Evolutionary conservation across 2,329 filamentous ascomycete species (phyloP), one percentile per base, ranked within the genome.

Genomic region (Aspergillus ochraceus): DNA sequence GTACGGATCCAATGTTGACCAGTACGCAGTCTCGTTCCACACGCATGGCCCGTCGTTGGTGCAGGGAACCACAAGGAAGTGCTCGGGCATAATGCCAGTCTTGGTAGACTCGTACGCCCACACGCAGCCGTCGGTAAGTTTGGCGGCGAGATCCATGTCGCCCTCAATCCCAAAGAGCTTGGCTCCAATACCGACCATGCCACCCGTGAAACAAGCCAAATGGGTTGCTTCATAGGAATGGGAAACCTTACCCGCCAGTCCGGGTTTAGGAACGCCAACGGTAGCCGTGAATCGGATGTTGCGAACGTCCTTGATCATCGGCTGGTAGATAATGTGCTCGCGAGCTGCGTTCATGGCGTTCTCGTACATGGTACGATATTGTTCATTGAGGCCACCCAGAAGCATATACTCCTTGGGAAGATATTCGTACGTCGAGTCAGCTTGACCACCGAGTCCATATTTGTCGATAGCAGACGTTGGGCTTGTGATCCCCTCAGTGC

Each of bases 41-140:
- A 73, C 69, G 65, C 85, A 87, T 20, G 68, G 63, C 36, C 69
- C 63, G 9, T 67, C 63, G 36, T 77, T 72, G 26, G 74, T 70
- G 68, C 86, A 88, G 4, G 82, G 78, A 17, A 84, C 68, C 49
- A 87, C 74, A 36, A 80, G 73, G 65, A 85, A 86, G 51, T 77
- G 71, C 68, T 88, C 86, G 1, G 86, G 84, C 85, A 88, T 88
- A 60, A 88, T 82, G 5, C 85, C 85, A 2, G 82, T 77, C 1
- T 81, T 80, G 5, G 83, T 82, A 10, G 79, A 76, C 63, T 82
- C 79, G 70, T 88, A 88, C 1, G 84, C 81, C 84, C 85, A 88
- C n/a, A 87, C 81, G 68, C 86, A 88, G 3, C 83, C 83, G 58
- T 88, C 81, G 0, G 84, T 83, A 50, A 88, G 75, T 66, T 85